Base-by-base conservation (phyloP, 1,139 yeast species). In the Protomyces pachydermus region DNA sequence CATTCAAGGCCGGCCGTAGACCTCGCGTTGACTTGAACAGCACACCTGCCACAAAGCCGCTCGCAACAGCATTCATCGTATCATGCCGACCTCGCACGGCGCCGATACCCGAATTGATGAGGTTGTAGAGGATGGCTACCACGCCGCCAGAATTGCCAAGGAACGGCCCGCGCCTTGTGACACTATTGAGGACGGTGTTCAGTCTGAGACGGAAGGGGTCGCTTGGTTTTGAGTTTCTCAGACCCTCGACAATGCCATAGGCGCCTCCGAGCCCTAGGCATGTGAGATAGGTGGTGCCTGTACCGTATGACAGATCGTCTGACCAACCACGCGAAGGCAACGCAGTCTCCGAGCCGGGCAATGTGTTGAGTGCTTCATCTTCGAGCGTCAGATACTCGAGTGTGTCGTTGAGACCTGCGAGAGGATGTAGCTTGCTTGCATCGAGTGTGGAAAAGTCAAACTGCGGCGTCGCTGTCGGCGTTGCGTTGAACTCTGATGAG, bases 241-340 rank as follows among this genome's bases (percentile, higher is more conserved):
- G 73, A 68, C 98, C 98, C 77, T 91, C 97, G 69, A 84, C 83
- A 67, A 91, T 78, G 67, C 98, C 98, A 73, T 85, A 87, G 16
- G 86, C 79, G 67, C 98, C 98, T 76, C 98, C 98, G 63, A 83
- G 68, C 54, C 93, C 91, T 66, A 88, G 77, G 10, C 82, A 83
- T 35, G 61, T 38, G 9, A 93, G 81, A 75, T 93, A 93, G 58
- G 91, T 91, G 12, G 97, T 86, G 75, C 98, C 98, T 12, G 98
- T 88, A 71, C 98, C 98, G 77, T 95, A 93, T 82, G 97, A 91
- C 69, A 93, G 81, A 77, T 93, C 98, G 75, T 93, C 98, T 16
- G 91, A 83, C 96, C 97, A 93, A 72, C 95, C 96, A 78, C 97
- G 87, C 46, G 95, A 88, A 46, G 98, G 97, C 70, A 93, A 83